Conservation (phyloP, 495 filamentous ascomycete genomes). For the Immersiella caudata region DNA sequence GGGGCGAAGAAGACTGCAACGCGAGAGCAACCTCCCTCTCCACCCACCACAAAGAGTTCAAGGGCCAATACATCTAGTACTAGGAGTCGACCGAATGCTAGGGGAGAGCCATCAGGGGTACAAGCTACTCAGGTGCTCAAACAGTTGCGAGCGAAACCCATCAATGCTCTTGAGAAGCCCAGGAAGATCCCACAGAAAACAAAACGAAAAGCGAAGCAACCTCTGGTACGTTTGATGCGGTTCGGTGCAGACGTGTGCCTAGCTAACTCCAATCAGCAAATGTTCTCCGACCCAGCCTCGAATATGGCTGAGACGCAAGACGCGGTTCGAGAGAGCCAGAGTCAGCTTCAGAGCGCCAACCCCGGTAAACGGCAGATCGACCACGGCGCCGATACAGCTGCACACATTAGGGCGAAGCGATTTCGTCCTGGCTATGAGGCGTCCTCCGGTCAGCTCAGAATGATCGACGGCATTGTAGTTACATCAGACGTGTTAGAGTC, state of each 20-base stretch:
- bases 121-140: background rate
- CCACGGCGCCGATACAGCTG: background rate
- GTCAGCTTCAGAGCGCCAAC: background rate
- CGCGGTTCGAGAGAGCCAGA: conserved; percentile 25
- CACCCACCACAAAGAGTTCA: background rate
- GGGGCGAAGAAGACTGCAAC: background rate
- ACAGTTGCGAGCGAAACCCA: background rate
- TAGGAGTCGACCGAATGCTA: background rate
- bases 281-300: conserved; percentile 23
- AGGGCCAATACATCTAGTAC: background rate
- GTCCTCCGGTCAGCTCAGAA: background rate
- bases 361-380: background rate
- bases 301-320: conserved; percentile 28
- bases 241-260: background rate
- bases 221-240: conserved; percentile 22
- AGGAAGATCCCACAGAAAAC: background rate
- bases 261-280: conserved; percentile 27
- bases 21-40: background rate
- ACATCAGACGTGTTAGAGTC: background rate
- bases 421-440: background rate
- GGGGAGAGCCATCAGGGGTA: background rate
- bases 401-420: background rate
- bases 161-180: background rate
- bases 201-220: conserved; percentile 29
- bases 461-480: background rate